phyloP scores from a whole-genome alignment of 2,329 filamentous ascomycete genomes.

The Trichoderma simmonsii region DNA sequence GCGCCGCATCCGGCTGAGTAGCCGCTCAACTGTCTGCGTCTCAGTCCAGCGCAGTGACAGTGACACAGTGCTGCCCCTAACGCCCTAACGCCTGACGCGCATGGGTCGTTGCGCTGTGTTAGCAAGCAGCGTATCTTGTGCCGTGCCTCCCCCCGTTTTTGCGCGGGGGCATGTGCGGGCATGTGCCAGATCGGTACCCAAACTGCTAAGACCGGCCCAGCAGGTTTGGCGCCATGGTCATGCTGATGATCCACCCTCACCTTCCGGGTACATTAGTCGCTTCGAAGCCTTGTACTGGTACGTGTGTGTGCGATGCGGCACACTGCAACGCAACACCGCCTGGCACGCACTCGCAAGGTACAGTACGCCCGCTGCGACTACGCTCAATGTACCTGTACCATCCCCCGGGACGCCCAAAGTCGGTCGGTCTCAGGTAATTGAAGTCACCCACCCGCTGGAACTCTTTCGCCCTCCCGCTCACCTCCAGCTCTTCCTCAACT shows the following conservation, averaged over 20 bases:
- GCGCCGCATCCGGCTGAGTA: conserved; percentile 2
- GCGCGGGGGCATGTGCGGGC: not conserved
- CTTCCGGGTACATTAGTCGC: not conserved
- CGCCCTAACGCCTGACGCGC: conserved; percentile 16
- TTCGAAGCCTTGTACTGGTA: not conserved
- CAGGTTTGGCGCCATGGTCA: not conserved
- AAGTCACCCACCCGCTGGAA: not conserved
- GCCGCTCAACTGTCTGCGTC: not conserved
- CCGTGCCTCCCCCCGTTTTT: not conserved
- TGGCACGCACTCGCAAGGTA: not conserved
- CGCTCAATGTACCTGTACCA: not conserved
- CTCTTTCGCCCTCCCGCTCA: conserved; percentile 18
- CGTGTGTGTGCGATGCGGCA: not conserved
- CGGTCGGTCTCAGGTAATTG: not conserved
- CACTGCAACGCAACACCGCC: not conserved
- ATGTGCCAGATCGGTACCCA: not conserved
- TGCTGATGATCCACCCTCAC: not conserved
- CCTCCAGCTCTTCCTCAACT: conserved; percentile 15
- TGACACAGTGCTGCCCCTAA: conserved; percentile 5
- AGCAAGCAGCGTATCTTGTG: conserved; percentile 3
- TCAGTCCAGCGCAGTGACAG: not conserved
- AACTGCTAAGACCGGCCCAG: not conserved
- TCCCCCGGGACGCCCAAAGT: not conserved
- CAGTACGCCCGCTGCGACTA: not conserved
- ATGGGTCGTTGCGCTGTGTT: conserved; percentile 12